These are phyloP conservation scores for Pseudogymnoascus destructans DNA, from an alignment of 2,329 filamentous ascomycete species.

Conservation along the genomic window DNA sequence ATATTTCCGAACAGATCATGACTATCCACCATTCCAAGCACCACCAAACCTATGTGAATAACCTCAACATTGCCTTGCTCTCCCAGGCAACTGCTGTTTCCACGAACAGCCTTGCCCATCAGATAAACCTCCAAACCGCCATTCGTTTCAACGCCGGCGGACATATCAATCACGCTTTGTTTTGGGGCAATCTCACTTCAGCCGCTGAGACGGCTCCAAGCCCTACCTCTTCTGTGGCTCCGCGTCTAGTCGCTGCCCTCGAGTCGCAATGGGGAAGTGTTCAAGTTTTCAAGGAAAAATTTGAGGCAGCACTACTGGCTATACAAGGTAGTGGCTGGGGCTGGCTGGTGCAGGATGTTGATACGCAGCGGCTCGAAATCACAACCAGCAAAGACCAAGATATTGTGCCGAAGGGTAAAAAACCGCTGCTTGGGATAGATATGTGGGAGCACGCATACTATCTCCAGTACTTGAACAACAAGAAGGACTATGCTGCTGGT, in stretches of 20 bases:
- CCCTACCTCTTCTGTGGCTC: too few relatives aligned
- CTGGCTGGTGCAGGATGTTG: slow-evolving; percentile 60
- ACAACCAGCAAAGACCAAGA: slow-evolving; percentile 82
- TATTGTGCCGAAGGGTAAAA: slow-evolving; percentile 49
- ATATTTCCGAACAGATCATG: slow-evolving; percentile 70
- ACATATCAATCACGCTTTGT: slow-evolving; percentile 85
- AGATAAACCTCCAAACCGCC: slow-evolving; percentile 53
- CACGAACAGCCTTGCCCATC: slow-evolving; percentile 45
- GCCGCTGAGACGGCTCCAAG: slow-evolving; percentile 44
- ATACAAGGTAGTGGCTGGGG: slow-evolving; percentile 83
- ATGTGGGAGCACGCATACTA: slow-evolving; percentile 96
- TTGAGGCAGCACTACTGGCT: slow-evolving; percentile 50
- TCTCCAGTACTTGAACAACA: slow-evolving; percentile 66
- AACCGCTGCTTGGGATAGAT: slow-evolving; percentile 66
- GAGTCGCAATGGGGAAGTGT: slow-evolving; percentile 54
- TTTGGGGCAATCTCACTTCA: slow-evolving; percentile 77
- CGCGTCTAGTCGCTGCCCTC: slow-evolving; percentile 48
- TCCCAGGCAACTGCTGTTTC: slow-evolving; percentile 45
- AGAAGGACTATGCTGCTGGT: slow-evolving; percentile 60
- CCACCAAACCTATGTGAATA: slow-evolving; percentile 66
- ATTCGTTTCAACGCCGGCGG: slow-evolving; percentile 86
- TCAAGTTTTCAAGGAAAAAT: slow-evolving; percentile 50
- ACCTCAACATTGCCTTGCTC: slow-evolving; percentile 54
- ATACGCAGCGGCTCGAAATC: slow-evolving; percentile 49
- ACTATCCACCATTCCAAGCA: slow-evolving; percentile 69